These are phyloP conservation scores for Millerago galiae DNA, from an alignment of 805 yeast genomes.

Conservation along the genomic window DNA sequence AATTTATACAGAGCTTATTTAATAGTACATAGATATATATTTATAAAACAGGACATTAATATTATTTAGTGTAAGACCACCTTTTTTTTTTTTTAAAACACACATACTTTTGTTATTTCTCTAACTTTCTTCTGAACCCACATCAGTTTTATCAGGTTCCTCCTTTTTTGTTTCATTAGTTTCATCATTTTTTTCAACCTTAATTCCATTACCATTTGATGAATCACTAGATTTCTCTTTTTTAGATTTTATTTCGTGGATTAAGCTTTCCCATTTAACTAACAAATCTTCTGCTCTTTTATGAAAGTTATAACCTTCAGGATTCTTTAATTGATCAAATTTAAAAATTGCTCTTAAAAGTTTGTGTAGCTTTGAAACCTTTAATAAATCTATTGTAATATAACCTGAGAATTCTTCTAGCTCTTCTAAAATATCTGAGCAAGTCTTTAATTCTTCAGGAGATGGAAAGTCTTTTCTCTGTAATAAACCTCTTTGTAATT, in stretches of 20 bases:
- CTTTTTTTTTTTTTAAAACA: neutral
- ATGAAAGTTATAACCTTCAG: slow-evolving; percentile 40
- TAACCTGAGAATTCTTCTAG: slow-evolving; percentile 34
- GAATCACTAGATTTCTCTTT: slow-evolving; percentile 12
- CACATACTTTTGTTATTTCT: too few species aligned
- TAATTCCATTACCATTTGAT: slow-evolving; percentile 1
- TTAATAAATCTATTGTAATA: slow-evolving; percentile 34
- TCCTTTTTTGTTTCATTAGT: neutral
- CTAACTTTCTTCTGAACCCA: neutral
- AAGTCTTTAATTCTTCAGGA: slow-evolving; percentile 29
- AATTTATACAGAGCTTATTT: slow-evolving; percentile 34
- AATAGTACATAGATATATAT: slow-evolving; percentile 8
- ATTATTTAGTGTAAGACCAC: neutral
- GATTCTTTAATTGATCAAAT: slow-evolving; percentile 33
- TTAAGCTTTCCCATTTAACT: slow-evolving; percentile 33
- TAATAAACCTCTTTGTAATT: slow-evolving; percentile 41
- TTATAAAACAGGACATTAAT: neutral
- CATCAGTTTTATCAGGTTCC: neutral
- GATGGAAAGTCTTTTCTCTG: slow-evolving; percentile 36
- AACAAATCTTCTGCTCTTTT: slow-evolving; percentile 37
- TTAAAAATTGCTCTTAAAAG: slow-evolving; percentile 43
- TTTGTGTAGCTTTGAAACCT: slow-evolving; percentile 43
- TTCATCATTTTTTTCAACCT: neutral
- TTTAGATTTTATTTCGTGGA: slow-evolving; percentile 33
- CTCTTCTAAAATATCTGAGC: slow-evolving; percentile 30